phyloP scores from a whole-genome alignment of 164 flowering plant species.

The Buxus sempervirens region DNA sequence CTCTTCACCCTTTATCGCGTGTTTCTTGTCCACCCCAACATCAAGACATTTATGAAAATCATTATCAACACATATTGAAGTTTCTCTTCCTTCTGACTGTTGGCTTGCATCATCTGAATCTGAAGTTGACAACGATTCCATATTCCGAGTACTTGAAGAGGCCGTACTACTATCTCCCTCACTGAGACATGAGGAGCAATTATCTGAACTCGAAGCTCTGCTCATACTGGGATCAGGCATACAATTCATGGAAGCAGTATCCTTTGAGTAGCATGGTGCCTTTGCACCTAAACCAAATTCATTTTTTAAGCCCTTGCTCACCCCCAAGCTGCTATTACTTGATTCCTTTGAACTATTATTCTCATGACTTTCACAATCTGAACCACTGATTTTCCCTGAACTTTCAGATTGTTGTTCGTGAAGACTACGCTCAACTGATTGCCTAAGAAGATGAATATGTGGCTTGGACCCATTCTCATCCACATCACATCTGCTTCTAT shows the following conservation, averaged over 20 bases:
- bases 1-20: constrained; percentile 22
- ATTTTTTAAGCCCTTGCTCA: constrained; percentile 19
- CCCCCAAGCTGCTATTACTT: constrained; percentile 12
- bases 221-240: constrained; percentile 32
- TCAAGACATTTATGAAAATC: constrained; percentile 28
- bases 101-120: constrained; percentile 79
- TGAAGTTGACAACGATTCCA: constrained; percentile 61
- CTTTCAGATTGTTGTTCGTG: constrained; percentile 10
- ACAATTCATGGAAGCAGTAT: constrained; percentile 16
- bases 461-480: constrained; percentile 9
- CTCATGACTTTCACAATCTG: constrained; percentile 11
- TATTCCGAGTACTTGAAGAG: constrained; percentile 52
- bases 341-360: constrained; percentile 19
- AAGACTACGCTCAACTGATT: constrained; percentile 8
- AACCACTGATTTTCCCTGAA: constrained; percentile 19
- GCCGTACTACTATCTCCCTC: constrained; percentile 73
- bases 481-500: constrained; percentile 13
- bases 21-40: constrained; percentile 27
- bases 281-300: too few species aligned
- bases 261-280: constrained; percentile 5
- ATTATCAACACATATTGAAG: constrained; percentile 25
- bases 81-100: constrained; percentile 61
- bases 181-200: constrained; percentile 77
- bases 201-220: constrained; percentile 66
- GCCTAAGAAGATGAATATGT: constrained; percentile 15